These are phyloP conservation scores for Alnus glutinosa DNA, from an alignment of 306 rosid genomes.

Conservation along the genomic window DNA sequence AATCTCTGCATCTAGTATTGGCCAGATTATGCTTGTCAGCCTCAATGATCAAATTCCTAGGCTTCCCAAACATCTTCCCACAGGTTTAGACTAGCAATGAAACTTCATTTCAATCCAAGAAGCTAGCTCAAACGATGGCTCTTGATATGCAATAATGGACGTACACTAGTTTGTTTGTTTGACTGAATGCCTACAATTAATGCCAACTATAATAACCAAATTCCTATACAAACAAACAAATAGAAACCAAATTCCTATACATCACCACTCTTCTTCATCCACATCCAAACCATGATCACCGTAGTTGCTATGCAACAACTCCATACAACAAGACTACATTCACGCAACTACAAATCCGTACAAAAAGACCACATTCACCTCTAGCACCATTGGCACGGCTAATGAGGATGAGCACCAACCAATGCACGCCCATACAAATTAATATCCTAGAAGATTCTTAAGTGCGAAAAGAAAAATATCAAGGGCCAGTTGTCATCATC, in stretches of 20 bases:
- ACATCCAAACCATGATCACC: not conserved
- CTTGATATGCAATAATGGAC: not conserved
- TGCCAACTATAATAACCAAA: too few species aligned
- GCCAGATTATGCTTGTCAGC: not conserved
- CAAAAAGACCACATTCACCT: not conserved
- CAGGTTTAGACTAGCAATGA: not conserved
- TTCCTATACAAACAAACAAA: not conserved
- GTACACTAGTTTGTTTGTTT: not conserved
- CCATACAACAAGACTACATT: not conserved
- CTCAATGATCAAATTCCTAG: not conserved
- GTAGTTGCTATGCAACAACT: not conserved
- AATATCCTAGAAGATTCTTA: too few species aligned
- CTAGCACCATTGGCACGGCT: not conserved
- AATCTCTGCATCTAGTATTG: not conserved
- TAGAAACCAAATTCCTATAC: not conserved
- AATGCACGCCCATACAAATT: not conserved
- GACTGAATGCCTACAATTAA: not conserved
- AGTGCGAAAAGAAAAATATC: too few species aligned
- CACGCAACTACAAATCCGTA: too few species aligned
- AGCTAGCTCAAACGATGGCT: not conserved
- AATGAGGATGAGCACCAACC: not conserved
- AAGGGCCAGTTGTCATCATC: too few species aligned
- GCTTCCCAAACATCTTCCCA: not conserved
- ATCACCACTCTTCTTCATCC: not conserved
- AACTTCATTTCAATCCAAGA: not conserved